Base-by-base conservation (phyloP, 306 rosid species). In the Quercus mongolica region DNA sequence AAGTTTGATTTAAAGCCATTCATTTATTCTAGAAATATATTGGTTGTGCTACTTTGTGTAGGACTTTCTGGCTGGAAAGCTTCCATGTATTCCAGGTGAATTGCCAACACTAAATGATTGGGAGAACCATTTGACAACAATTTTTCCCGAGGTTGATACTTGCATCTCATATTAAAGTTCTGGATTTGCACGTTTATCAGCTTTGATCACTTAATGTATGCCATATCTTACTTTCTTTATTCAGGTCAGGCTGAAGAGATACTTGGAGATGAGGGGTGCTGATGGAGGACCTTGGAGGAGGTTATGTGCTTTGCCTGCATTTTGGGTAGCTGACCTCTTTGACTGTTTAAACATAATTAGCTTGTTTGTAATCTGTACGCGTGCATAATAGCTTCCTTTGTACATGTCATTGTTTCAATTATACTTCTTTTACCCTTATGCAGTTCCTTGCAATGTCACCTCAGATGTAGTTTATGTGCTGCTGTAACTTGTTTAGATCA, bases 261-360 rank as follows among this genome's bases (percentile, higher is more conserved):
- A 96, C 85, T 82, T 96, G 89, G 99, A 96, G 88, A 96, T 96
- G 99, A 90, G 99, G 88, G 98, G 98, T 25, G 94, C 98, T 83
- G 99, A 96, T 84, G 99, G 97, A 82, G 99, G 99, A 14, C 99
- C 99, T 74, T 96, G 98, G 99, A 91, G 99, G 93, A 93, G 97
- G 85, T 86, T 96, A 79, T 93, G 97, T 82, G 98, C 98, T 81
- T 87, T 96, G 87, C 99, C 99, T 57, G 98, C 99, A 59, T 88
- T 96, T 87, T 96, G 98, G 99, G 99, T 93, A 85, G 79, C 84
- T 81, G 59, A 44, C 78, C 74, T 75, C 56, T 38, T 57, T 38
- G 69, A 69, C 76, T 20, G 46, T 51, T 78, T 78, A 38, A 52
- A 76, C 78, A 69, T 54, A 44, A 61, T 46, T 69, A 59, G 63